phyloP scores from a whole-genome alignment of 116 monocot species.

The Phalaenopsis hybrid region DNA sequence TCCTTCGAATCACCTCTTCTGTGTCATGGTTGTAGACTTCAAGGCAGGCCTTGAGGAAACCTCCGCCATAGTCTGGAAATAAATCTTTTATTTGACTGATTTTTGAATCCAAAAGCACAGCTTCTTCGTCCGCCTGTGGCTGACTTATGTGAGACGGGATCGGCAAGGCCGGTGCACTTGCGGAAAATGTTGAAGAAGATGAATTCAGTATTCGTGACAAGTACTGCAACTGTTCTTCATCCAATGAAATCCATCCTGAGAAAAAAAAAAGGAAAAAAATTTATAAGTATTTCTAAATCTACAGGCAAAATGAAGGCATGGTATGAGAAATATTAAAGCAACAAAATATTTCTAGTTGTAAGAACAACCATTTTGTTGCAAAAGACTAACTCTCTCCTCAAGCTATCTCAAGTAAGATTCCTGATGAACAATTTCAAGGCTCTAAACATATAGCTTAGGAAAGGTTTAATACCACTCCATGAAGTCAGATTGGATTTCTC shows the following conservation, averaged over 20 bases:
- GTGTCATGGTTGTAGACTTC: constrained; percentile 78
- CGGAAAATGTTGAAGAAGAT: constrained; percentile 11
- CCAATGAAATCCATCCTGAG: constrained; percentile 86
- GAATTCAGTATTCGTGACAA: constrained; percentile 36
- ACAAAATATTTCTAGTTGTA: background rate
- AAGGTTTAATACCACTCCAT: background rate
- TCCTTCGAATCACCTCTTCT: constrained; percentile 89
- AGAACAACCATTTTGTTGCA: too few species aligned
- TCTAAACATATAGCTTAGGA: background rate
- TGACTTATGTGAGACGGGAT: constrained; percentile 21
- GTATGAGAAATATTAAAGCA: background rate
- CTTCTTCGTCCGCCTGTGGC: constrained; percentile 47
- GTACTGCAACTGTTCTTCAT: constrained; percentile 60
- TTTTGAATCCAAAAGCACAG: constrained; percentile 73
- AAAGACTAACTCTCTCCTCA: background rate
- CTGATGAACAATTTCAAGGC: background rate
- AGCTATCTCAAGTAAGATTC: background rate
- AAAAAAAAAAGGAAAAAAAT: background rate
- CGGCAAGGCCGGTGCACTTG: constrained; percentile 12
- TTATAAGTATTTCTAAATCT: background rate
- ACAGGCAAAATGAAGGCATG: background rate
- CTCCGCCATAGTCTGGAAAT: constrained; percentile 94
- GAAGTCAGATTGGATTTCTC: background rate
- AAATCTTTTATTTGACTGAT: constrained; percentile 95
- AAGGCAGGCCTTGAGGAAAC: constrained; percentile 82